phyloP scores from a whole-genome alignment of 2,329 filamentous ascomycete genomes.

The Hymenoscyphus fructigenus region DNA sequence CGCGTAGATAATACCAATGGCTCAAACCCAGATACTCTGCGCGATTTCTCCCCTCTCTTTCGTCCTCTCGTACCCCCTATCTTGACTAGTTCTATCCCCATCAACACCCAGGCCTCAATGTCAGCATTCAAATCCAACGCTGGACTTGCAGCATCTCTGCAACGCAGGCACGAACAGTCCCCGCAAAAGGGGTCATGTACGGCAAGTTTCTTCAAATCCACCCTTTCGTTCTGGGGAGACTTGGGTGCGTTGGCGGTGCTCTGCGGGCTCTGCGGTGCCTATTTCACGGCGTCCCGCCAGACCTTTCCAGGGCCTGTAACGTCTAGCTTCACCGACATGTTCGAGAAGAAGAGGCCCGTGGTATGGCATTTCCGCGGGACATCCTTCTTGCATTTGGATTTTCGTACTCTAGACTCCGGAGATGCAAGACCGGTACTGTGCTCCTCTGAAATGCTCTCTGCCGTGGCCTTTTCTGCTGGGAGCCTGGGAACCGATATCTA shows the following conservation, averaged over 20 bases:
- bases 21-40: neutral
- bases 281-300: neutral
- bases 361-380: neutral
- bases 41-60: neutral
- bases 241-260: neutral
- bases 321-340: neutral
- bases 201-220: neutral
- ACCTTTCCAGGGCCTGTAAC: neutral
- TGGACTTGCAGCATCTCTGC: neutral
- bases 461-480: neutral
- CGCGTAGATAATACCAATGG: neutral
- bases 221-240: neutral
- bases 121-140: conserved; percentile 2
- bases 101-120: neutral
- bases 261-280: neutral
- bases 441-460: neutral
- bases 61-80: conserved; percentile 1
- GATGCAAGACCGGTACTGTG: neutral
- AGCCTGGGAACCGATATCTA: neutral
- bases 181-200: conserved; percentile 1
- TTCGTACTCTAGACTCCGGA: neutral
- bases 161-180: neutral
- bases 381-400: neutral
- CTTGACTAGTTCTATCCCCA: neutral
- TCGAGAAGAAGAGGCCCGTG: neutral